Base-by-base conservation (phyloP, 805 yeast genomes). In the Vanderwaltozyma tropicalis region DNA sequence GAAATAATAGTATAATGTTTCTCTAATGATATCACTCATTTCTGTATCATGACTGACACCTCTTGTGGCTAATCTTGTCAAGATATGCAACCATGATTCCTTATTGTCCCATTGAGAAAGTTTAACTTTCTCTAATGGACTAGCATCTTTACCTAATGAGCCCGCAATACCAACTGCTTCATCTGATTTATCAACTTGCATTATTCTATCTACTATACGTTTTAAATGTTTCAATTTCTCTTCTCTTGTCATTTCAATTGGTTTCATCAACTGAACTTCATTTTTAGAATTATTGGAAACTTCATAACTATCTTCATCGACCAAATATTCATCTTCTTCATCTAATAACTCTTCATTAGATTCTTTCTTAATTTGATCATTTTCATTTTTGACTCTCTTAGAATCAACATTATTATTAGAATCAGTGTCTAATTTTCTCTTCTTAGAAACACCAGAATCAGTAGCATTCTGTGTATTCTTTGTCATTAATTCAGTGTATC, bases 61-160 rank as follows among this genome's bases (percentile, higher is more conserved):
- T 47, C 98, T 67, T 0, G 95, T 78, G 0, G 92, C 83, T 32
- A 87, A 60, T 53, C 97, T 67, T 1, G 86, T 74, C 29, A 88
- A 64, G 12, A 89, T 52, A 4, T 78, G 65, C 12, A 85, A 62
- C 95, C 96, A 87, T 1, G 89, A 75, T 44, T 78, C 79, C 29
- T 68, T 71, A 34, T 71, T 75, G 8, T 77, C 71, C 68, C 89
- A 72, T 36, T 75, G 76, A 13, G 68, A 50, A 36, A 57, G 37
- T 29, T 51, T 51, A 14, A 53, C 40, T 31, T 49, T 53, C 28
- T 52, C 41, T 24, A 54, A 39, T 10, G 55, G 50, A 16, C 39
- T 32, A 2, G 49, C n/a, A 44, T 46, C 48, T 45, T 60, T 34
- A 43, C 39, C 21, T 16, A 20, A 10, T 3, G 43, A 27, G 5